Base-by-base conservation (phyloP, 2,329 filamentous ascomycete genomes). In the Diplocarpon rosae region DNA sequence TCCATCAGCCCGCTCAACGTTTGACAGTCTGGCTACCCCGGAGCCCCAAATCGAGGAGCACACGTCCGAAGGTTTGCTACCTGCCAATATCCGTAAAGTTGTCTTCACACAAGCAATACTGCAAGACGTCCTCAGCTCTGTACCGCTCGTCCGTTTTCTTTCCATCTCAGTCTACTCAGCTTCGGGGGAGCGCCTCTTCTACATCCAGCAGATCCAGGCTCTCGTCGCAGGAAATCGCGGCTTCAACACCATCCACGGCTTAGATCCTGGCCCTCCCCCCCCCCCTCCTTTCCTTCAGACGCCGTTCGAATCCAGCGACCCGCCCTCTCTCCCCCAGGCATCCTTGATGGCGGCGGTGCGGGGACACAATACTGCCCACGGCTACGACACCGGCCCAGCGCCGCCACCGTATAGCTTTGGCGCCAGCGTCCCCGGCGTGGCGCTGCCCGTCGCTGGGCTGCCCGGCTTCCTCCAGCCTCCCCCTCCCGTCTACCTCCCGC, bases 321-420 rank as follows among this genome's bases (percentile, higher is more conserved):
- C 24, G 12, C 13, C 29, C 28, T 13, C 13, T 37, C n/a, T 10
- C 36, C 24, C 16, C 6, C 7, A 7, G 17, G 27, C 13, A 3
- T 27, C 29, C 10, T 10, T 14, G 5, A 45, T 45, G 37, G 15
- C 42, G 2, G 33, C n/a, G 38, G 14, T 30, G 42, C 38, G 56
- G 56, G 17, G n/a, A n/a, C 57, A 46, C 43, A 61, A 61, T 49
- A 39, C 53, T 15, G 33, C 40, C 35, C 52, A 59, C 42, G 57
- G 58, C 16, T 52, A 45, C 28, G 58, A 59, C 14, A 40, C 33
- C 1, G 56, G 57, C 3, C 50, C 55, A 10, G 42, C 52, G 37
- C 57, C 57, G 17, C 53, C 53, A 13, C 38, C 39, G 5, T 47
- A 43, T 29, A 8, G 48, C 45, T 6, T 17, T 37, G 10, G 28